Evolutionary conservation across 257 asterid species (phyloP).

Genomic region (Thymus mandschuricus): DNA sequence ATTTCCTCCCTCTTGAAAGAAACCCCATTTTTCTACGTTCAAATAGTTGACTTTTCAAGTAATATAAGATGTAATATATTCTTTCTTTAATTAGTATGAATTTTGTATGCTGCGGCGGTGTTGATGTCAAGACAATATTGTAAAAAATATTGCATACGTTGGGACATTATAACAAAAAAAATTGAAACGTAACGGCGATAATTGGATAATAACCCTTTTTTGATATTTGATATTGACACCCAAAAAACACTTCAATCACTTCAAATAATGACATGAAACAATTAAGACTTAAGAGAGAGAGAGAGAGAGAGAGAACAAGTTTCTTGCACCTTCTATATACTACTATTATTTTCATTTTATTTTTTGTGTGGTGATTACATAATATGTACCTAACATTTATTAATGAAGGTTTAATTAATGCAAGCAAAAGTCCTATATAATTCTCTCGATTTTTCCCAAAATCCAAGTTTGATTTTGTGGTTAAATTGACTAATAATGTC

Average conservation of each 20-base stretch:
- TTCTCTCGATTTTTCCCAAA: slow-evolving; percentile 19
- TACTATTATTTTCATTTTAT: background rate
- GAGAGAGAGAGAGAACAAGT: background rate
- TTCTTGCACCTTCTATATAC: slow-evolving; percentile 32
- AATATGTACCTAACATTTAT: too few species aligned
- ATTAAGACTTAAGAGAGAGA: background rate
- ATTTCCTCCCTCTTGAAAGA: slow-evolving; percentile 6
- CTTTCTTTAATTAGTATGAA: too few species aligned
- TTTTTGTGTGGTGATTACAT: background rate
- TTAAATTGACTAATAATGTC: too few species aligned
- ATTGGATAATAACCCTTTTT: too few species aligned
- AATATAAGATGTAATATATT: background rate
- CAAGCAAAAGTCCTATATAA: too few species aligned
- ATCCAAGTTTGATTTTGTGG: too few species aligned
- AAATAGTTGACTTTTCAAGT: background rate
- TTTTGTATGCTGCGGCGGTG: too few species aligned
- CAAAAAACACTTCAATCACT: background rate
- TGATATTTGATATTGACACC: background rate
- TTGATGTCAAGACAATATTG: too few species aligned
- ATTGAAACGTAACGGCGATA: too few species aligned
- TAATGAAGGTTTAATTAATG: background rate
- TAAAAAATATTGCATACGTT: too few species aligned
- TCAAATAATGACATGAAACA: background rate
- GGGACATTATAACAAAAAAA: too few species aligned
- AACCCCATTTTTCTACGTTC: background rate